Conservation (phyloP, 75 land plant genomes). For the Picea glauca region DNA sequence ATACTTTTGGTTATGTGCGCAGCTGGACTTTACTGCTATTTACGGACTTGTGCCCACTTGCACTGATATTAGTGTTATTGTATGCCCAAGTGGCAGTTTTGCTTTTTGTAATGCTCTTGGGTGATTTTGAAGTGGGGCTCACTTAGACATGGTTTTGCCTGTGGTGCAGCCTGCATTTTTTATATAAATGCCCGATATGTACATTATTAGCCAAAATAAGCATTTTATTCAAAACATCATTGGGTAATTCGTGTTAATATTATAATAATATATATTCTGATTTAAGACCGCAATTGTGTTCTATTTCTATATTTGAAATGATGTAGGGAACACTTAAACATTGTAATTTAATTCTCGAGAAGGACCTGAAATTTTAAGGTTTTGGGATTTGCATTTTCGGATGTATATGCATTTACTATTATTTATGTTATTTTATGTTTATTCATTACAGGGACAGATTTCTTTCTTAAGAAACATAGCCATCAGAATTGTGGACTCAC, state of each 20-base stretch:
- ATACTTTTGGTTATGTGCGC: too few relatives aligned
- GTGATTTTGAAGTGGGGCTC: too few relatives aligned
- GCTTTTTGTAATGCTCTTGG: too few relatives aligned
- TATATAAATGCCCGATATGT: too few relatives aligned
- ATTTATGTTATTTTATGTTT: not conserved
- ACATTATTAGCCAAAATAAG: not conserved
- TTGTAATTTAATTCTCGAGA: too few relatives aligned
- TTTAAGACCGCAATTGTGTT: not conserved
- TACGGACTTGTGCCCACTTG: too few relatives aligned
- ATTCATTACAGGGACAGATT: slow-evolving; percentile 36
- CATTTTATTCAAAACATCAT: not conserved
- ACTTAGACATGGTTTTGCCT: not conserved
- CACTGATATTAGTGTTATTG: too few relatives aligned
- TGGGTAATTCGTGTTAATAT: not conserved
- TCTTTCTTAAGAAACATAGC: slow-evolving; percentile 45
- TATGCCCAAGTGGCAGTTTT: too few relatives aligned
- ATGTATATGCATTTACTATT: not conserved
- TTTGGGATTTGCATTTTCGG: too few relatives aligned
- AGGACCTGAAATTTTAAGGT: too few relatives aligned
- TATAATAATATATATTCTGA: not conserved
- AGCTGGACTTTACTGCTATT: too few relatives aligned
- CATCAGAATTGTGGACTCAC: slow-evolving; percentile 37
- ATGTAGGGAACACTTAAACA: not conserved
- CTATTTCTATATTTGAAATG: not conserved
- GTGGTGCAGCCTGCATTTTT: not conserved